Conservation (phyloP, 2,329 filamentous ascomycete genomes). For the Piedraia hortae region DNA sequence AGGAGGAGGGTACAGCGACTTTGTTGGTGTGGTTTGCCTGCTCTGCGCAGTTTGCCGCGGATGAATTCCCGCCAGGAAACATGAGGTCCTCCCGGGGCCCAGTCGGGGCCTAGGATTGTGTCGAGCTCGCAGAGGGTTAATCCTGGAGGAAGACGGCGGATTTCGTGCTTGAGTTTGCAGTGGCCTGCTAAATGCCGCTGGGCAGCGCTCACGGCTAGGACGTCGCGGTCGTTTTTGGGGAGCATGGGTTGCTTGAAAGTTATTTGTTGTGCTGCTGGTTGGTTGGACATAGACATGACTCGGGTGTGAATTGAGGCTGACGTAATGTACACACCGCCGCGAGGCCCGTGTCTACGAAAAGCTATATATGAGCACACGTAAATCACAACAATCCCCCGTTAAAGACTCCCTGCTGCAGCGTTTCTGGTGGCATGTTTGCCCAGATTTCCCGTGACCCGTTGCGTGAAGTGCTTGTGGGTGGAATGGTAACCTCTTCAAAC, state of each 20-base stretch:
- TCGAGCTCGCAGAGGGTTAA: constrained; percentile 58
- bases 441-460: no score
- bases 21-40: constrained; percentile 62
- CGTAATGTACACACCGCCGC: no score
- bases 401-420: constrained; percentile 18
- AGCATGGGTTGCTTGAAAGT: background rate
- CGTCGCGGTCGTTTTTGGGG: constrained; percentile 6
- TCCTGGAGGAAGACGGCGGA: constrained; percentile 64
- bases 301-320: no score
- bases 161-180: constrained; percentile 50
- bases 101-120: constrained; percentile 44
- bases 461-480: no score
- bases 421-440: constrained; percentile 23
- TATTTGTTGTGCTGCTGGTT: no score
- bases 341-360: no score
- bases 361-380: no score
- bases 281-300: no score
- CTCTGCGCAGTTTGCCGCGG: constrained; percentile 53
- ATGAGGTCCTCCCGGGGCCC: constrained; percentile 54
- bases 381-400: constrained; percentile 9
- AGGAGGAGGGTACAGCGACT: constrained; percentile 63
- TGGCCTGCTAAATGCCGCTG: constrained; percentile 12
- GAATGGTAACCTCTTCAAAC: no score
- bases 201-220: constrained; percentile 11
- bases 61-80: constrained; percentile 61